phyloP scores from a whole-genome alignment of 2,329 filamentous ascomycete genomes.

The Scytalidium sp. region DNA sequence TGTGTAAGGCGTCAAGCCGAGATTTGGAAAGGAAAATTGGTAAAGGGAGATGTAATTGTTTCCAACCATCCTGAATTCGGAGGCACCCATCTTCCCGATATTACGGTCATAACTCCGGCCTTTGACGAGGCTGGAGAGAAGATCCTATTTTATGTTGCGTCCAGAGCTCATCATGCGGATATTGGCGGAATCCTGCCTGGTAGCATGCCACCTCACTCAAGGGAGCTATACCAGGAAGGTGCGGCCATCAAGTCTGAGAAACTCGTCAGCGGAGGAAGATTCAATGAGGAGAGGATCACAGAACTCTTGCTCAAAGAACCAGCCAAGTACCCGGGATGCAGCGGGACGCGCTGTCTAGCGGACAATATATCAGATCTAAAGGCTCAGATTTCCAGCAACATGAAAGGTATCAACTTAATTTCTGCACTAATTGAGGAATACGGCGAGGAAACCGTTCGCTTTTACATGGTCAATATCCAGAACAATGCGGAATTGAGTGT shows the following conservation, averaged over 20 bases:
- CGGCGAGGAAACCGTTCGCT: conserved; percentile 71
- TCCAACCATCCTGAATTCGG: conserved; percentile 84
- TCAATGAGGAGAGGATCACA: conserved; percentile 74
- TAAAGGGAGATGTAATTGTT: conserved; percentile 77
- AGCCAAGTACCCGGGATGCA: conserved; percentile 71
- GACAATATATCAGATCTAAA: conserved; percentile 87
- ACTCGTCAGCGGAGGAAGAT: conserved; percentile 71
- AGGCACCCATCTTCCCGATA: conserved; percentile 79
- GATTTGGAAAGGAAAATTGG: conserved; percentile 76
- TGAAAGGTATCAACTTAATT: conserved; percentile 80
- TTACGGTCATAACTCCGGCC: conserved; percentile 77
- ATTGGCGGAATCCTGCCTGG: conserved; percentile 82
- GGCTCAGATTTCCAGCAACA: conserved; percentile 83
- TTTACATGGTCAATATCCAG: conserved; percentile 83
- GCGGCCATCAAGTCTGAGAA: conserved; percentile 64
- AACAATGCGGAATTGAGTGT: conserved; percentile 77
- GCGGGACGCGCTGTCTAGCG: conserved; percentile 72
- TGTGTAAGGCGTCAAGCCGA: conserved; percentile 75
- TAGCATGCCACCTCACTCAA: conserved; percentile 76
- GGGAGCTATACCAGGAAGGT: conserved; percentile 62
- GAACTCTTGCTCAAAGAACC: conserved; percentile 72
- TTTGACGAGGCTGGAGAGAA: conserved; percentile 61
- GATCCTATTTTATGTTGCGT: conserved; percentile 24
- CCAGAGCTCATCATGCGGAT: conserved; percentile 71
- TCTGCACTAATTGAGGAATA: conserved; percentile 73